phyloP scores from a whole-genome alignment of 1,284 basidiomycete genomes.

The Violaceomyces palustris region DNA sequence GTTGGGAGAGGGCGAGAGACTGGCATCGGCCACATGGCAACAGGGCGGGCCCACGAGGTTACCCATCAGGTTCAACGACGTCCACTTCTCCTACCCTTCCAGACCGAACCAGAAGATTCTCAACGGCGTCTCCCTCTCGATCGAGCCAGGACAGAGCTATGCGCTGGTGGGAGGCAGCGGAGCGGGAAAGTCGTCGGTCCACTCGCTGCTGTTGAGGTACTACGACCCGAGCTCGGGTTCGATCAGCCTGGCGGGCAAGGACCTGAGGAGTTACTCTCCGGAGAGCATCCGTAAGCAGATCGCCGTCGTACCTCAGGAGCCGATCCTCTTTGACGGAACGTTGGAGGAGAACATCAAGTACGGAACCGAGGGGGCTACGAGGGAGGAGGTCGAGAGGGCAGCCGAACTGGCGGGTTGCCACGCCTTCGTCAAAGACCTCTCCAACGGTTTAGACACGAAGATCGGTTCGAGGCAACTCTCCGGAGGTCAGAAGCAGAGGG shows the following conservation, averaged over 20 bases:
- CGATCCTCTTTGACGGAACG: constrained; percentile 63
- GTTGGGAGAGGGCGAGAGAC: constrained; percentile 25
- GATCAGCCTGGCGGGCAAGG: constrained; percentile 78
- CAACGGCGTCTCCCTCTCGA: constrained; percentile 51
- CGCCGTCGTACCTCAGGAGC: constrained; percentile 51
- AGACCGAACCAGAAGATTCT: constrained; percentile 53
- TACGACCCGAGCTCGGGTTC: constrained; percentile 82
- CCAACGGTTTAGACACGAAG: constrained; percentile 73
- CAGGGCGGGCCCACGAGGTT: too few species aligned
- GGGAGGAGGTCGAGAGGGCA: constrained; percentile 78
- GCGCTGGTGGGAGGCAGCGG: constrained; percentile 53
- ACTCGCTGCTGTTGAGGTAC: constrained; percentile 80
- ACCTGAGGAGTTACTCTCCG: constrained; percentile 78
- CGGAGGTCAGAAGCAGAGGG: constrained; percentile 57
- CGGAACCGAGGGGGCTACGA: constrained; percentile 66
- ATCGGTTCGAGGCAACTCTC: constrained; percentile 51
- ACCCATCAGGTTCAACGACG: constrained; percentile 53
- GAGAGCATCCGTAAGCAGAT: constrained; percentile 38
- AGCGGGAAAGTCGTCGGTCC: constrained; percentile 74
- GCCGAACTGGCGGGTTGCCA: constrained; percentile 81
- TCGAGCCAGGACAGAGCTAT: constrained; percentile 50
- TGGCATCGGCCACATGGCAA: constrained; percentile 1
- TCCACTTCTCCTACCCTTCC: constrained; percentile 54
- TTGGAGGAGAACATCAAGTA: constrained; percentile 91
- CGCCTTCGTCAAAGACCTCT: constrained; percentile 88